phyloP scores from a whole-genome alignment of 495 filamentous ascomycete genomes.

The Penicillium soppii region DNA sequence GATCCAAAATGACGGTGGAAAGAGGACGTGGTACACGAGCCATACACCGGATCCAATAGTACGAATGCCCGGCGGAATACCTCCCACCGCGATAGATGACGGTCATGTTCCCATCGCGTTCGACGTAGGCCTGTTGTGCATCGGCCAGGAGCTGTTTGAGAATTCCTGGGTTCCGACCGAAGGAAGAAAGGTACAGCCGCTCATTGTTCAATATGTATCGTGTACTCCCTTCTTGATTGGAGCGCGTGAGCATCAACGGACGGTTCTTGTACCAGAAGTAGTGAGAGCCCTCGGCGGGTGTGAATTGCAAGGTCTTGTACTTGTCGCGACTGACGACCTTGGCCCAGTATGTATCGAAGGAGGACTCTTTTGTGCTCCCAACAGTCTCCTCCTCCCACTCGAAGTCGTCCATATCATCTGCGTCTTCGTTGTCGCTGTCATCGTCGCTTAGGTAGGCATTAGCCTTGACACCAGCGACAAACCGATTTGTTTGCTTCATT shows the following conservation, averaged over 20 bases:
- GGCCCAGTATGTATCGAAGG: constrained; percentile 48
- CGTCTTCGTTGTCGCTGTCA: constrained; percentile 42
- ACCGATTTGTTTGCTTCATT: constrained; percentile 54
- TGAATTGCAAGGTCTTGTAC: constrained; percentile 61
- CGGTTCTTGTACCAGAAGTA: constrained; percentile 63
- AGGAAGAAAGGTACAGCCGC: constrained; percentile 61
- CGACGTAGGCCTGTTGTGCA: constrained; percentile 55
- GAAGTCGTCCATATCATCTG: constrained; percentile 35
- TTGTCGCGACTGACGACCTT: constrained; percentile 47
- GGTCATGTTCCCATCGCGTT: constrained; percentile 60
- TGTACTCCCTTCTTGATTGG: constrained; percentile 26
- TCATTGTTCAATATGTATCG: constrained; percentile 47
- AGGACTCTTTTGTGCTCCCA: neutral
- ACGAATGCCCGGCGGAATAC: constrained; percentile 25
- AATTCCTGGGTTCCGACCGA: constrained; percentile 64
- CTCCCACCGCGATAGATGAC: constrained; percentile 61
- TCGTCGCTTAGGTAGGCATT: constrained; percentile 47
- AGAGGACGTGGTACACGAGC: constrained; percentile 73
- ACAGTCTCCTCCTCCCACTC: constrained; percentile 5
- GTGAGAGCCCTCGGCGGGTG: constrained; percentile 62
- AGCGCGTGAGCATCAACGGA: constrained; percentile 55
- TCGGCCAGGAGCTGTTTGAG: constrained; percentile 67
- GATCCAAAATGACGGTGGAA: constrained; percentile 80
- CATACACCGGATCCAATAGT: constrained; percentile 64
- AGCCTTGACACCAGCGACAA: constrained; percentile 61